Percentiles rank a stretch among this genome's conserved stretches.
These are phyloP conservation scores for Didymellaceae sp. DNA, from an alignment of 2,329 filamentous ascomycete genomes.

Conservation along the genomic window DNA sequence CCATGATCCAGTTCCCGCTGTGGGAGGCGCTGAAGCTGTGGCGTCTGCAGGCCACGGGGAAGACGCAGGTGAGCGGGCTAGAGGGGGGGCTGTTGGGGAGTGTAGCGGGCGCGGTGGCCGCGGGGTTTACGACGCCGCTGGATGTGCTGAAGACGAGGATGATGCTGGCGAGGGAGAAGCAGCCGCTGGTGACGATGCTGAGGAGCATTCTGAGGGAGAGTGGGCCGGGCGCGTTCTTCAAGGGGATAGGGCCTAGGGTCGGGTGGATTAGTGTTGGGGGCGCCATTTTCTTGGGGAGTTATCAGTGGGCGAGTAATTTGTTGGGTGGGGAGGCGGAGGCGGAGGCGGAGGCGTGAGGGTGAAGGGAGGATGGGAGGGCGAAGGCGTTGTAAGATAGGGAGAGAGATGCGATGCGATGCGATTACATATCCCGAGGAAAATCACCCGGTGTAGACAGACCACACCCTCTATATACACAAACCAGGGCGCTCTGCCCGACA, in stretches of 20 bases:
- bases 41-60: slow-evolving; percentile 57
- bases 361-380: slow-evolving; percentile 46
- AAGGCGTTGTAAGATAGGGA: background rate
- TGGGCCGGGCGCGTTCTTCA: slow-evolving; percentile 73
- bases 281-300: slow-evolving; percentile 91
- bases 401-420: slow-evolving; percentile 5
- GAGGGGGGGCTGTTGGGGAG: slow-evolving; percentile 89
- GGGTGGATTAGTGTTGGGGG: slow-evolving; percentile 96
- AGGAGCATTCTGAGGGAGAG: slow-evolving; percentile 68
- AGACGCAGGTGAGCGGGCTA: slow-evolving; percentile 65
- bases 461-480: slow-evolving; percentile 5
- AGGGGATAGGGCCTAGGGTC: slow-evolving; percentile 79
- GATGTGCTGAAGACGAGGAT: slow-evolving; percentile 97
- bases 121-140: slow-evolving; percentile 86
- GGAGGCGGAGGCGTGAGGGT: slow-evolving; percentile 47
- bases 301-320: slow-evolving; percentile 85
- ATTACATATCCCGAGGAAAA: background rate
- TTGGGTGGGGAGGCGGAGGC: slow-evolving; percentile 57
- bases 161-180: slow-evolving; percentile 81
- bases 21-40: slow-evolving; percentile 92
- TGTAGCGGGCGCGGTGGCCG: slow-evolving; percentile 81
- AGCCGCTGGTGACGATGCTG: slow-evolving; percentile 66
- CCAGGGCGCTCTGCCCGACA: too few species aligned
- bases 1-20: slow-evolving; percentile 93
- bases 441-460: background rate